Evolutionary conservation across 768 basidiomycete species (phyloP), one percentile per base, ranked within the genome.

Genomic region (Cyathus striatus): DNA sequence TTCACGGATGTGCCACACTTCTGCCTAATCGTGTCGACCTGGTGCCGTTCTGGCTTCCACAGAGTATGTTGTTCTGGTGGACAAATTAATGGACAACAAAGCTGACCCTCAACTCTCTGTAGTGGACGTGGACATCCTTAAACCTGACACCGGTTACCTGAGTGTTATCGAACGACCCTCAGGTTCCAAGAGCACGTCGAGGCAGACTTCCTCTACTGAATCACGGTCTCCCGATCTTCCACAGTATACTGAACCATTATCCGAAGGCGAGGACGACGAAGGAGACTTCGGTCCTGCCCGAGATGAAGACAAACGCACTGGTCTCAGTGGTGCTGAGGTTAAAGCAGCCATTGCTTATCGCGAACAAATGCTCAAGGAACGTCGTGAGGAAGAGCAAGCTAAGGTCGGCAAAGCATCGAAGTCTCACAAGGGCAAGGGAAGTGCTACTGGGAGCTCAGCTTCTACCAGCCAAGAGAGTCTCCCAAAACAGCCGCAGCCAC

Each of bases 41-140:
- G 18, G 88, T 99, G 25, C 96, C 96, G 5, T 99, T 97, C 74
- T 99, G 96, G 96, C 77, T 94, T 5, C 94, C 94, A 4, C 94
- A 98, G 60, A 96, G 88, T 90, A 60, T 30, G 76, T 42, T 32
- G 9, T 16, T 27, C 24, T n/a, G n/a, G n/a, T n/a, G n/a, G n/a
- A n/a, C 38, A 7, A 23, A 22, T 23, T 21, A 7, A 18, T 6
- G 7, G 6, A 6, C 10, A 40, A n/a, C n/a, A n/a, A n/a, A n/a
- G n/a, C n/a, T n/a, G n/a, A n/a, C n/a, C n/a, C n/a, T n/a, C n/a
- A n/a, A 26, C 1, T 40, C 17, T 23, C 38, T 24, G 37, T 38
- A 90, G 88, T 97, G 94, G 94, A 96, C 46, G 86, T 78, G 40
- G 90, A 97, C 56, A 98, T 98, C 55, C 76, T 92, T 38, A 97